Percentiles rank a stretch among this genome's conserved stretches.
These are phyloP conservation scores for Chenopodium album DNA, from an alignment of 148 eudicot species.

Conservation along the genomic window DNA sequence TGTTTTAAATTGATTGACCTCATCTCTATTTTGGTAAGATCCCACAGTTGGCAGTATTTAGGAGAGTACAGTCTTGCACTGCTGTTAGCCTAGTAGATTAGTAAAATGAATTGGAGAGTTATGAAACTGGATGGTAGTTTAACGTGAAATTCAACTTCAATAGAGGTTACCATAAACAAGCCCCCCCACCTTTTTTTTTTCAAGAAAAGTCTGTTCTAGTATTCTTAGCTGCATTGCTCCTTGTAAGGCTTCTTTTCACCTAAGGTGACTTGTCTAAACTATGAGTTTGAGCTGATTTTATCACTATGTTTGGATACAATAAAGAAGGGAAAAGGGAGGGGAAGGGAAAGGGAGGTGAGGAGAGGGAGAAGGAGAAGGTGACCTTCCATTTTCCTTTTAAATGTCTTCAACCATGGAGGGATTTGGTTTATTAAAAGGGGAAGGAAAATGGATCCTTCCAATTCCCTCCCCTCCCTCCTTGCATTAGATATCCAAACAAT, in stretches of 20 bases:
- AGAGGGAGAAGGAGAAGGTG: too few species aligned
- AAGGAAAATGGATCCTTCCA: too few species aligned
- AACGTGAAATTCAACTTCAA: background rate
- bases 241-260: background rate
- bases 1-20: conserved; percentile 5
- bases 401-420: too few species aligned
- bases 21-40: background rate
- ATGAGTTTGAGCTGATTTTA: background rate
- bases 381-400: too few species aligned
- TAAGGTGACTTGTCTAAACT: background rate
- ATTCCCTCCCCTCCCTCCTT: too few species aligned
- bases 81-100: background rate
- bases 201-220: background rate
- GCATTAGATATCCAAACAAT: too few species aligned
- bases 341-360: too few species aligned
- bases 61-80: background rate
- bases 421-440: too few species aligned
- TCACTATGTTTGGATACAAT: too few species aligned
- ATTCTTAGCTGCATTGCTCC: background rate
- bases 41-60: background rate
- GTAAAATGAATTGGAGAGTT: background rate
- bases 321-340: too few species aligned
- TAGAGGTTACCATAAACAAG: background rate
- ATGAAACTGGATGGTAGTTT: background rate
- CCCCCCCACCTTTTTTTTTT: background rate